Evolutionary conservation across 352 stramenopile genomes (phyloP).

Genomic region (Phytophthora pistaciae): DNA sequence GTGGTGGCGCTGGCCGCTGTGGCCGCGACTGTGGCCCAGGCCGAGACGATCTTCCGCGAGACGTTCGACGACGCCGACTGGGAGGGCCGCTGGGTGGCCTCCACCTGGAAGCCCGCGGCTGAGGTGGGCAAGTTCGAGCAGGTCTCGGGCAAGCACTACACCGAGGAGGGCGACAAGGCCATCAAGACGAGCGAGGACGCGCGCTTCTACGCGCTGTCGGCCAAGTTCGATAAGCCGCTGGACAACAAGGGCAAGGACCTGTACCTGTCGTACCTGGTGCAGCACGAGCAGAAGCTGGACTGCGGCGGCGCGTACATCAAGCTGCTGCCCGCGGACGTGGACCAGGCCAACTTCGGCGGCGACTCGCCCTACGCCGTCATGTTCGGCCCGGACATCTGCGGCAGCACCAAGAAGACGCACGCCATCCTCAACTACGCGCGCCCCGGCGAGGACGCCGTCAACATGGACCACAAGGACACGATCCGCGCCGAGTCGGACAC

Average conservation of each 20-base stretch:
- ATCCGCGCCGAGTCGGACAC: conserved; percentile 82
- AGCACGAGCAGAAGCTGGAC: conserved; percentile 99
- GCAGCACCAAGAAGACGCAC: conserved; percentile 97
- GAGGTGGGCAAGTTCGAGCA: conserved; percentile 97
- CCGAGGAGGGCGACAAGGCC: conserved; percentile 92
- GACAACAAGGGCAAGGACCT: conserved; percentile 93
- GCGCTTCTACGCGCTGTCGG: conserved; percentile 98
- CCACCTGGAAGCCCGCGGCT: conserved; percentile 93
- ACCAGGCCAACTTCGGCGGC: conserved; percentile 94
- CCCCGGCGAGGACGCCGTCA: conserved; percentile 94
- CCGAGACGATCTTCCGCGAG: conserved; percentile 95
- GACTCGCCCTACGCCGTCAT: conserved; percentile 97
- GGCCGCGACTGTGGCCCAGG: conserved; percentile 56
- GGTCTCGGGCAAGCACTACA: conserved; percentile 94
- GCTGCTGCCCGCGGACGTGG: conserved; percentile 93
- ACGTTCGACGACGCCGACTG: conserved; percentile 93
- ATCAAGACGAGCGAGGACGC: conserved; percentile 96
- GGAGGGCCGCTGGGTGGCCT: conserved; percentile 87
- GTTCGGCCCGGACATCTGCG: conserved; percentile 99
- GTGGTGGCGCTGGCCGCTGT: conserved; percentile 61
- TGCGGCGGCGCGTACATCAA: conserved; percentile 99
- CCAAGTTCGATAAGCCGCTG: conserved; percentile 90
- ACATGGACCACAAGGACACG: conserved; percentile 92
- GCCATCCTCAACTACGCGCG: conserved; percentile 98
- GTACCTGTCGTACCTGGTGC: conserved; percentile 97